These are phyloP conservation scores for Aspergillus nanangensis DNA, from an alignment of 495 filamentous ascomycete genomes.

Conservation along the genomic window DNA sequence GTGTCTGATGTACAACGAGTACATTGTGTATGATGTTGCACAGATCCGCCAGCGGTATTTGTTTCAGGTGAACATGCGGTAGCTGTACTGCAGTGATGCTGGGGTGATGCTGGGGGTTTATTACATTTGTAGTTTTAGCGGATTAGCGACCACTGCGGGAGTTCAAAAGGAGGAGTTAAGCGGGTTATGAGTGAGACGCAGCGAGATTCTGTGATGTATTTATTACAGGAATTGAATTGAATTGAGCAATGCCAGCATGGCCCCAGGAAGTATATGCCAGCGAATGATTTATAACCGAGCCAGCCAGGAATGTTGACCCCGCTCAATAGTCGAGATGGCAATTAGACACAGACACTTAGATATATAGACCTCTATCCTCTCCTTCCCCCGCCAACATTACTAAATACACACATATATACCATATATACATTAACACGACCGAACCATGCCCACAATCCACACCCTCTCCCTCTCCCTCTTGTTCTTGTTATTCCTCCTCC, in stretches of 20 bases:
- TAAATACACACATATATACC: background rate
- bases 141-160: background rate
- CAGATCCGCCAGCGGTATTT: slow-evolving; percentile 78
- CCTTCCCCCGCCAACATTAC: too few species aligned
- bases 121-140: background rate
- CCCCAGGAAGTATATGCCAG: too few species aligned
- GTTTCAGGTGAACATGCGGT: slow-evolving; percentile 56
- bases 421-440: background rate
- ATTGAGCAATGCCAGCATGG: too few species aligned
- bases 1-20: slow-evolving; percentile 44
- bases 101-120: background rate
- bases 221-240: too few species aligned
- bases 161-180: background rate
- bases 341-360: too few species aligned
- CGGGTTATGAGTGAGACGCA: too few species aligned
- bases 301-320: too few species aligned
- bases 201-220: too few species aligned
- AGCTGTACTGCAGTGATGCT: background rate
- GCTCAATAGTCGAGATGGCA: too few species aligned
- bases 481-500: background rate
- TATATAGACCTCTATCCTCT: too few species aligned
- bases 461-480: background rate
- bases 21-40: slow-evolving; percentile 73
- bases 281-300: too few species aligned
- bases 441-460: background rate